Base-by-base conservation (phyloP, 75 land plant genomes). In the Adiantum capillusveneris region DNA sequence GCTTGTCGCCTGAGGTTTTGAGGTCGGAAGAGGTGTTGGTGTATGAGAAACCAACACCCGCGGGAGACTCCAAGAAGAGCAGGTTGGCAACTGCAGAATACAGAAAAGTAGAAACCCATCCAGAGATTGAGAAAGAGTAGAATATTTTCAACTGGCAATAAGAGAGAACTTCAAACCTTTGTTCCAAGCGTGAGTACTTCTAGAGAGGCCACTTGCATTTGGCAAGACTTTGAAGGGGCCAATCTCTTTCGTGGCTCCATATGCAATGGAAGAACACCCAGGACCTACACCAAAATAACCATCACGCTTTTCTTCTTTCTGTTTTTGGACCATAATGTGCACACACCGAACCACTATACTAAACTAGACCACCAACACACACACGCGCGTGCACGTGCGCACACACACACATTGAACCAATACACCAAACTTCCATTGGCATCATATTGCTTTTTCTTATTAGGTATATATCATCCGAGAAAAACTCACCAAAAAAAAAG, bases 231-330 rank as follows among this genome's bases (percentile, higher is more conserved):
- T 52, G 31, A 83, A 86, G 46, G 95, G 95, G 53, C 95, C 95
- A 44, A 83, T 80, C 62, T 89, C 95, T 56, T 82, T 69, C 19
- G 79, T 70, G 44, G 84, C 86, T 28, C 95, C 95, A 73, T 82
- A 78, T 25, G 81, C 95, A 29, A 89, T 67, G 43, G 95, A 89
- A n/a, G 95, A 89, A 52, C 95, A 89, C 5, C 95, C 95, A 36
- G 95, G 95, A 44, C 97, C 93, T 88, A 70, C 52, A 78, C 37
- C 3, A 34, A 34, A 34, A 34, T 34, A 34, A 34, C 3, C 37
- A 34, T 34, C 37, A 9, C 3, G 9, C n/a, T n/a, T n/a, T n/a
- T n/a, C n/a, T n/a, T n/a, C n/a, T n/a, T n/a, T n/a, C n/a, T n/a
- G n/a, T n/a, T n/a, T n/a, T n/a, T n/a, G n/a, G n/a, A n/a, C n/a